Base-by-base conservation (phyloP, 2,329 filamentous ascomycete genomes). In the Clarireedia homoeocarpa region DNA sequence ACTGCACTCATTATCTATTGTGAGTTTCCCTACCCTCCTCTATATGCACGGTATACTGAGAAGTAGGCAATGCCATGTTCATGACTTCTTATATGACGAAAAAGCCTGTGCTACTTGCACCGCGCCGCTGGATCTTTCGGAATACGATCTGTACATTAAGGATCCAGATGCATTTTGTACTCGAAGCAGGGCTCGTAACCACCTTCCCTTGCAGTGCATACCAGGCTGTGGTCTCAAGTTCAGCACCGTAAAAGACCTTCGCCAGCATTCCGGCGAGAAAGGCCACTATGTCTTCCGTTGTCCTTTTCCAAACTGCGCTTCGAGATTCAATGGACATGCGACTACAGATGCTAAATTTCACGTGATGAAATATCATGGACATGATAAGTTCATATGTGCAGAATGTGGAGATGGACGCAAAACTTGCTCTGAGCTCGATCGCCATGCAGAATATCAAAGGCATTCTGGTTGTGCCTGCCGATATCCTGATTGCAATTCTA, bases 401-500 rank as follows among this genome's bases (percentile, higher is more conserved):
- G 30, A 53, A 10, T 53, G 51, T 20, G 51, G 3, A 12, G n/a
- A 9, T 2, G 1, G 4, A 7, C n/a, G 14, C 3, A 0, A 5
- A 1, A 3, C 2, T 40, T 17, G 2, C 9, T 0, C 0, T 0
- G 0, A 3, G 0, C 44, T 53, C 5, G n/a, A 53, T 14, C 0
- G 1, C 0, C 51, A 53, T 48, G 51, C 15, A 7, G 1, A 0
- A n/a, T 0, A 0, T 1, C 5, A 2, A 5, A 23, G 20, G 0
- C 51, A 53, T 34, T 42, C 34, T 48, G 44, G 34, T 2, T 53
- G 34, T 12, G 2, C 7, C 6, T 53, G 51, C 17, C 34, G 3
- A 40, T 53, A 53, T 46, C 44, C 51, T n/a, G 10, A 48, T 14
- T 53, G 51, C 15, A 24, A 23, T 2, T 30, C 51, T 6, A 23